These are phyloP conservation scores for Starmera quercuum DNA, from an alignment of 805 yeast genomes.

Conservation along the genomic window DNA sequence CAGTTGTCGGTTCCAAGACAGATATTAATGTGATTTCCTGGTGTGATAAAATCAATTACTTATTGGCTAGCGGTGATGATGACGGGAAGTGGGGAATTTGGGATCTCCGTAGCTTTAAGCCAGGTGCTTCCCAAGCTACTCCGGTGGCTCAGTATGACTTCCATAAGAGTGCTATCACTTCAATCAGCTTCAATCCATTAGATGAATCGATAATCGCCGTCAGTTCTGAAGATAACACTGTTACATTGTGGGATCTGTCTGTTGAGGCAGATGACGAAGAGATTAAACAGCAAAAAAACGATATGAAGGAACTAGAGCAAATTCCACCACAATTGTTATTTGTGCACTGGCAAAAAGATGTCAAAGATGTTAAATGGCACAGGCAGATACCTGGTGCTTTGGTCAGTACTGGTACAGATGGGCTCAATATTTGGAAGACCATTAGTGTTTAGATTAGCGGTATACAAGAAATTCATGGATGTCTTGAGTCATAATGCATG, in stretches of 20 bases:
- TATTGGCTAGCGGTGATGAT: constrained; percentile 94
- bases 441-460: constrained; percentile 87
- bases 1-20: constrained; percentile 67
- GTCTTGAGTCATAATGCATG: too few relatives aligned
- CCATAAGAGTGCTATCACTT: constrained; percentile 90
- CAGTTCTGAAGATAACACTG: constrained; percentile 94
- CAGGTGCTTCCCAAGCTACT: constrained; percentile 36
- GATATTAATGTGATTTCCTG: constrained; percentile 96
- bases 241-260: constrained; percentile 95
- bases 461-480: too few relatives aligned
- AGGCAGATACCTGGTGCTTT: constrained; percentile 93
- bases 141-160: constrained; percentile 95
- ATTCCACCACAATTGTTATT: constrained; percentile 94
- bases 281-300: constrained; percentile 75
- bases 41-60: constrained; percentile 80
- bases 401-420: constrained; percentile 93
- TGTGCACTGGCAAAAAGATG: constrained; percentile 97
- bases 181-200: constrained; percentile 88
- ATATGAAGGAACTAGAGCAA: constrained; percentile 71
- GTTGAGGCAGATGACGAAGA: constrained; percentile 99
- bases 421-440: constrained; percentile 92
- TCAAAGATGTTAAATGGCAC: constrained; percentile 98
- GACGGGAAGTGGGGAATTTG: constrained; percentile 97
- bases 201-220: constrained; percentile 96
- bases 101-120: constrained; percentile 85